Evolutionary conservation across 441 rosid genomes (phyloP), one percentile per base, ranked within the genome.

Genomic region (Sinapis alba): DNA sequence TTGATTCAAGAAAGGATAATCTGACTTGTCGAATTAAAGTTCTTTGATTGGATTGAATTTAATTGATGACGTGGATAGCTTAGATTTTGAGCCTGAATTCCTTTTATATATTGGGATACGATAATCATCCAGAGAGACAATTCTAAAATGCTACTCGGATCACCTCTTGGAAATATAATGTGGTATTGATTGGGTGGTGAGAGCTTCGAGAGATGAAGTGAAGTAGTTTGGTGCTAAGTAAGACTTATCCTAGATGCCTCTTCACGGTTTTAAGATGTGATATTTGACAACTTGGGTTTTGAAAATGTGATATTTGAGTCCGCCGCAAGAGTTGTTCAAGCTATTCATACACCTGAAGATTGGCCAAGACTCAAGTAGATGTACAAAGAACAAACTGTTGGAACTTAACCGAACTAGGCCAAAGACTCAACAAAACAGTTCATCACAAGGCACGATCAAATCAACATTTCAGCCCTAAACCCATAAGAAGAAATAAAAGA

Each of bases 401-500:
- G 45, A 66, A 28, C 71, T 47, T 24, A 26, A 23, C 58, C n/a
- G 21, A 43, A 43, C 21, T 8, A 41, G 21, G 30, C 67, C 54
- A n/a, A 45, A 45, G 69, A 26, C 15, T 7, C 57, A 18, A 47
- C 70, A 47, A 16, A 66, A 23, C 20, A 18, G 59, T 18, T 27
- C 58, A 26, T 65, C 23, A 43, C n/a, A 27, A 54, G 7, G 26
- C 50, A 19, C 9, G 16, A 56, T 56, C 21, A 32, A 5, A 27
- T 28, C 28, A 54, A 51, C 53, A 69, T 36, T 36, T 20, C 26
- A 38, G 36, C 26, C 27, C 26, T 6, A 67, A 67, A 51, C 30
- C 60, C 26, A 45, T 8, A 4, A 47, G 56, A 76, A 36, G 43
- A 43, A 43, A 77, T 77, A 8, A 77, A 78, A 77, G 73, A 77